A percentile compares a stretch with the other conserved stretches of the same genome.
These are phyloP conservation scores for Kregervanrija delftensis DNA, from an alignment of 805 yeast species.

Conservation along the genomic window DNA sequence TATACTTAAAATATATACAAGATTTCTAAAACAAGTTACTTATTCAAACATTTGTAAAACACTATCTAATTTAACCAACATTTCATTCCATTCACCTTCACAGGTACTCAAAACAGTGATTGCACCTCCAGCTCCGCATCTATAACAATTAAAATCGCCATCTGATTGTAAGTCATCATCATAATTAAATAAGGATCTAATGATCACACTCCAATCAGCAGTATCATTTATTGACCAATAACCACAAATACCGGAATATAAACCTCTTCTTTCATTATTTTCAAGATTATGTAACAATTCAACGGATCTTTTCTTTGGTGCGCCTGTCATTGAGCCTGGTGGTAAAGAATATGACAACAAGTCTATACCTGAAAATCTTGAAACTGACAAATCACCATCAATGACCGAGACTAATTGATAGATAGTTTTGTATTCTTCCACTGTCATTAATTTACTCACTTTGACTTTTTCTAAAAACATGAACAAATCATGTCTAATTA, in stretches of 20 bases:
- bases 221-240: conserved; percentile 85
- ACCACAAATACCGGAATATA: conserved; percentile 93
- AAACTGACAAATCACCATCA: conserved; percentile 44
- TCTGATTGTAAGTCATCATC: conserved; percentile 32
- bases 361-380: conserved; percentile 62
- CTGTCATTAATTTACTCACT: conserved; percentile 77
- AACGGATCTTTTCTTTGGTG: conserved; percentile 91
- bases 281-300: conserved; percentile 67
- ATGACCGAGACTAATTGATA: conserved; percentile 90
- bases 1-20: neutral
- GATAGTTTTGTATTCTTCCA: conserved; percentile 89
- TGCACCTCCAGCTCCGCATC: conserved; percentile 98
- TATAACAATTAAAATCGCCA: conserved; percentile 42
- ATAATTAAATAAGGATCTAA: conserved; percentile 74
- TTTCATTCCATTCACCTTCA: conserved; percentile 90
- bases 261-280: conserved; percentile 56
- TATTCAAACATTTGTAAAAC: conserved; percentile 63
- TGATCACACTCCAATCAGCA: conserved; percentile 95
- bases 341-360: conserved; percentile 75
- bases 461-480: conserved; percentile 57
- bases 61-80: conserved; percentile 72
- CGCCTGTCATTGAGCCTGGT: conserved; percentile 99
- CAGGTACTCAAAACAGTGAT: conserved; percentile 79
- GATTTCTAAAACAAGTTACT: neutral
- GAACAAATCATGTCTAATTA: conserved; percentile 86